Evolutionary conservation across 2,329 filamentous ascomycete genomes (phyloP).

Genomic region (Talaromyces sp.): DNA sequence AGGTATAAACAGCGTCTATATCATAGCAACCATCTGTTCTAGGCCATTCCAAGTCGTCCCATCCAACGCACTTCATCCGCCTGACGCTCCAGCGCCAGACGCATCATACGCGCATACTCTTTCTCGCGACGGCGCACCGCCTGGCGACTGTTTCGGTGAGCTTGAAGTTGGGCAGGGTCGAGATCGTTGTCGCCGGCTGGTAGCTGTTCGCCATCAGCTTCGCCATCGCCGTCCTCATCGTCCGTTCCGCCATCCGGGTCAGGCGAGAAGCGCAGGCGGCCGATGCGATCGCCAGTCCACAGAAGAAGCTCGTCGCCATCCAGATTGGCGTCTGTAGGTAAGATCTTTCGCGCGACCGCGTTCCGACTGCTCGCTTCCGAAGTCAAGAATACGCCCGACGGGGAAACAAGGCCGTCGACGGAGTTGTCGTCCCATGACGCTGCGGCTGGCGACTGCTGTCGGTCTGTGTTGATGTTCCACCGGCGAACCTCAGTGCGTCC

Average conservation of each 20-base stretch:
- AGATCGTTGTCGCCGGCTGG: not conserved
- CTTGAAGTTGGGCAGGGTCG: slow-evolving; percentile 2
- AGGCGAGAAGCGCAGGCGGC: slow-evolving; percentile 61
- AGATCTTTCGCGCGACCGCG: slow-evolving; percentile 74
- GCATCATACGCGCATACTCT: slow-evolving; percentile 67
- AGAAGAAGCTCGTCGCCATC: slow-evolving; percentile 65
- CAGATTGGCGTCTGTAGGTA: slow-evolving; percentile 51
- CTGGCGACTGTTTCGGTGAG: slow-evolving; percentile 22
- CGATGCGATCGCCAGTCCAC: slow-evolving; percentile 83
- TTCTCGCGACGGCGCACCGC: slow-evolving; percentile 29
- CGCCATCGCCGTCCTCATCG: slow-evolving; percentile 28
- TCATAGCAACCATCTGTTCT: not conserved
- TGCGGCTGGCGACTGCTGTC: slow-evolving; percentile 10
- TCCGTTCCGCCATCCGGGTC: slow-evolving; percentile 22
- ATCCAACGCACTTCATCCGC: slow-evolving; percentile 74
- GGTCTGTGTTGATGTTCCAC: slow-evolving; percentile 51
- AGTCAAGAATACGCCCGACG: slow-evolving; percentile 47
- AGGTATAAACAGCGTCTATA: not conserved
- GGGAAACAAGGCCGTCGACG: slow-evolving; percentile 25
- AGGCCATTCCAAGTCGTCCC: slow-evolving; percentile 54
- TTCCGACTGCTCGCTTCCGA: slow-evolving; percentile 47
- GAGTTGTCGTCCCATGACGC: not conserved
- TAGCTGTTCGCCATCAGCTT: slow-evolving; percentile 8
- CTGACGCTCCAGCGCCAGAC: slow-evolving; percentile 66
- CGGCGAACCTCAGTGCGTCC: slow-evolving; percentile 53